Base-by-base conservation (phyloP, 192 early-diverging fungal species). In the Gamsiella multidivaricata region DNA sequence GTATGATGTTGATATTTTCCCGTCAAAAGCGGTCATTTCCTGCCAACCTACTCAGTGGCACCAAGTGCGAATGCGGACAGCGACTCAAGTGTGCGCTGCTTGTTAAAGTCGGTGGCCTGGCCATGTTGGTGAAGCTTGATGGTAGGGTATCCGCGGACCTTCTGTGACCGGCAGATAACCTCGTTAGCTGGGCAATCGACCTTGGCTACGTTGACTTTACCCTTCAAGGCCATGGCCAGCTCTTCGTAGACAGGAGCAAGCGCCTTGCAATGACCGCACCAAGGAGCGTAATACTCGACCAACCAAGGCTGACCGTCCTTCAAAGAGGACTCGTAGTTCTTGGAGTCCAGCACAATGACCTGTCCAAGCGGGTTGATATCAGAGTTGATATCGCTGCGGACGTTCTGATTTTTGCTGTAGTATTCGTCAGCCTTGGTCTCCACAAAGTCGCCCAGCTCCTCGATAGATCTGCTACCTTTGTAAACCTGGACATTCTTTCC, bases 211-310 rank as follows among this genome's bases (percentile, higher is more conserved):
- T 96, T 96, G 61, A 96, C 85, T 33, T 85, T 83, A 32, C 90
- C 88, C 60, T 88, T 84, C 49, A 93, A 53, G 17, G 68, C 69
- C 14, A 74, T 74, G 15, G 87, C 93, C 54, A 98, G 70, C 45
- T 91, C 70, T 10, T 86, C 86, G 88, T 93, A 97, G 20, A 86
- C 83, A 0, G 95, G 95, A 7, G 90, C 92, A 70, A 98, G 87
- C 2, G 84, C 80, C 82, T 95, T 87, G 85, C 96, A 98, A 79
- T 96, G 95, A 22, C 85, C 76, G 70, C 94, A 96, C 93, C 93
- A 95, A 10, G 95, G 95, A 20, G 95, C 93, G 80, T 92, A 94
- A 80, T 96, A 96, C 81, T 94, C 87, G 32, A 96, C 65, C 61
- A 96, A 92, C 95, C 95, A 96, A 15, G 91, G 91, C 26, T 61